Conservation (phyloP, 345 rosid genomes). For the Viola odorata region DNA sequence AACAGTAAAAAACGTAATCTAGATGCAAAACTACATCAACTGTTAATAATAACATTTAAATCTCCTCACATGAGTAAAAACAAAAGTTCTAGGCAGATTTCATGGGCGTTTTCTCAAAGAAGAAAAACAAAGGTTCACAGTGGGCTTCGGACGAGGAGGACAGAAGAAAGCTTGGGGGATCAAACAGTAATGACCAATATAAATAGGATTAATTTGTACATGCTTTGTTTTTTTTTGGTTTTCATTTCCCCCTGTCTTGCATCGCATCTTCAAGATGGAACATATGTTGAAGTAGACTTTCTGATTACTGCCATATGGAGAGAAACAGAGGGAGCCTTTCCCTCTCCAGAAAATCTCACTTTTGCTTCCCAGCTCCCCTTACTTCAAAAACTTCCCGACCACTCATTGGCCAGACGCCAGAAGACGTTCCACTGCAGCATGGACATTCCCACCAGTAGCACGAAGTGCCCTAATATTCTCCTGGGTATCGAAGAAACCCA, state of each 20-base stretch:
- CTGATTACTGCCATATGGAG: too few species aligned
- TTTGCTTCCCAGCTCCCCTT: neutral
- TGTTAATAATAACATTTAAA: neutral
- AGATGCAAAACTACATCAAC: neutral
- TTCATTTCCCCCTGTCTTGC: too few species aligned
- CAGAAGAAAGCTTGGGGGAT: too few species aligned
- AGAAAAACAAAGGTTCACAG: too few species aligned
- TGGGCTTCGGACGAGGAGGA: too few species aligned
- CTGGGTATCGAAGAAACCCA: constrained; percentile 67
- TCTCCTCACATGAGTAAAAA: neutral
- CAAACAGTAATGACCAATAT: too few species aligned
- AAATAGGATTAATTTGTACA: too few species aligned
- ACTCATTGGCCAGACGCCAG: constrained; percentile 28
- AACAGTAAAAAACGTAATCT: neutral
- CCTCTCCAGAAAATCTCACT: neutral
- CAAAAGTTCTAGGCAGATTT: neutral
- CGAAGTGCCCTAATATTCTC: constrained; percentile 58
- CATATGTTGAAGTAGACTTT: neutral
- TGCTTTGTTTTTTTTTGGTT: too few species aligned
- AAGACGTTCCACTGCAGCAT: constrained; percentile 68
- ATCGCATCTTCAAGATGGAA: neutral
- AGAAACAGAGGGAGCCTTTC: too few species aligned
- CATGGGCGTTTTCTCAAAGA: too few species aligned
- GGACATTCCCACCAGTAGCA: constrained; percentile 70
- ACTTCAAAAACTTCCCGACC: neutral